Evolutionary conservation across 2,329 filamentous ascomycete genomes (phyloP).

Genomic region (Diaporthe sp.): DNA sequence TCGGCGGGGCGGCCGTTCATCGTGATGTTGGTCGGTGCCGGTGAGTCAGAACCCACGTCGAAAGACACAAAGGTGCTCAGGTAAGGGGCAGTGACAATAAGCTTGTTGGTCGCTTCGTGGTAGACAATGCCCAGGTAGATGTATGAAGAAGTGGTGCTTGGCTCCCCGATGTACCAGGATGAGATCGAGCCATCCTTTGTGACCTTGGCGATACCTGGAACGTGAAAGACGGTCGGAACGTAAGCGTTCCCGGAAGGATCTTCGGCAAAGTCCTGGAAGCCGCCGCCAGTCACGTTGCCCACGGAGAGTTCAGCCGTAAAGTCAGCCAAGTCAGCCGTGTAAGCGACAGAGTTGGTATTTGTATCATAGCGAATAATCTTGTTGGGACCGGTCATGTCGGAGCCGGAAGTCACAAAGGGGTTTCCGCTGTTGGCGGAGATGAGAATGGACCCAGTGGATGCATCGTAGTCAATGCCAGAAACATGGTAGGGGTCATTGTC

Average conservation of each 20-base stretch:
- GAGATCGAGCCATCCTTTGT: not conserved
- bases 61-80: not conserved
- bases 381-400: conserved; percentile 2
- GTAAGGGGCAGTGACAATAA: not conserved
- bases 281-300: not conserved
- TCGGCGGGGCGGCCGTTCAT: not conserved
- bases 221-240: not conserved
- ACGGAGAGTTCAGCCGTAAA: not conserved
- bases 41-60: not conserved
- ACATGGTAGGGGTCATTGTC: not conserved
- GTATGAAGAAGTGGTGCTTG: not conserved
- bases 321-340: conserved; percentile 4
- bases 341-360: not conserved
- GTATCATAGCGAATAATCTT: conserved; percentile 3
- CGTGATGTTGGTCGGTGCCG: not conserved
- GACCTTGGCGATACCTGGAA: not conserved
- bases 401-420: not conserved
- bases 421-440: conserved; percentile 2
- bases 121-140: conserved; percentile 1
- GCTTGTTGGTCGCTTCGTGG: conserved; percentile 4
- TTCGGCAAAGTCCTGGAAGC: not conserved
- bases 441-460: not conserved
- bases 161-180: not conserved
- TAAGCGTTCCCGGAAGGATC: not conserved
- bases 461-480: conserved; percentile 6